Evolutionary conservation across 345 rosid genomes (phyloP).

Genomic region (Eucalyptus leucophloia): DNA sequence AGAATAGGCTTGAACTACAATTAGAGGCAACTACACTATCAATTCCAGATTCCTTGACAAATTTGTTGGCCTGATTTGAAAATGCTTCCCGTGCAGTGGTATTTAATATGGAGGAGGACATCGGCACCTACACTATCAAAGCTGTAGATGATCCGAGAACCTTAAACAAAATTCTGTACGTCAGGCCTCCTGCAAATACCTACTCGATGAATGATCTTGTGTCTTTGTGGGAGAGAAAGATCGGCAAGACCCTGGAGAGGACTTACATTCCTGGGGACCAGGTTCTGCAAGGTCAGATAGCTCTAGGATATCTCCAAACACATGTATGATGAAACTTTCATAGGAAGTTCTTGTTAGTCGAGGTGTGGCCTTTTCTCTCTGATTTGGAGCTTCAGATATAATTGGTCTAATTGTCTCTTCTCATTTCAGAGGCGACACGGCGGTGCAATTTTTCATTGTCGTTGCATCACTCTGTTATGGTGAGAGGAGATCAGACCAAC

Average conservation of each 20-base stretch:
- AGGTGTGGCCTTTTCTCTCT: not conserved
- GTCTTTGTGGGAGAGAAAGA: conserved; percentile 1
- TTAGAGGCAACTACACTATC: not conserved
- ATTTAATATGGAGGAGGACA: not conserved
- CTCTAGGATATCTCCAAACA: not conserved
- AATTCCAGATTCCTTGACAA: not conserved
- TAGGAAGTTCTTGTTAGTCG: not conserved
- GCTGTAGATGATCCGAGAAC: not conserved
- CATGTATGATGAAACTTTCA: not conserved
- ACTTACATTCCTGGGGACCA: not conserved
- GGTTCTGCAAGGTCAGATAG: not conserved
- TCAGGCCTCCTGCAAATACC: not conserved
- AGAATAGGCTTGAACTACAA: not conserved
- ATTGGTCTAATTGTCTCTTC: not conserved
- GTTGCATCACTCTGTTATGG: not conserved
- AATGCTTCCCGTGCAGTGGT: not conserved
- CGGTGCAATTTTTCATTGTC: not conserved
- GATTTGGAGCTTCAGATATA: not conserved
- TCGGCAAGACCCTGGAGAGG: not conserved
- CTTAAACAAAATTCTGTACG: not conserved
- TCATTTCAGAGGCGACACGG: not conserved
- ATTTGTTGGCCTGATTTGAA: not conserved
- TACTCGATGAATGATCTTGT: not conserved
- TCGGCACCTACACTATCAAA: not conserved
- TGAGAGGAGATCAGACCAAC: conserved; percentile 5